Evolutionary conservation across 495 filamentous ascomycete genomes (phyloP), one percentile per base, ranked within the genome.

Genomic region (Chaetomium fimeti): DNA sequence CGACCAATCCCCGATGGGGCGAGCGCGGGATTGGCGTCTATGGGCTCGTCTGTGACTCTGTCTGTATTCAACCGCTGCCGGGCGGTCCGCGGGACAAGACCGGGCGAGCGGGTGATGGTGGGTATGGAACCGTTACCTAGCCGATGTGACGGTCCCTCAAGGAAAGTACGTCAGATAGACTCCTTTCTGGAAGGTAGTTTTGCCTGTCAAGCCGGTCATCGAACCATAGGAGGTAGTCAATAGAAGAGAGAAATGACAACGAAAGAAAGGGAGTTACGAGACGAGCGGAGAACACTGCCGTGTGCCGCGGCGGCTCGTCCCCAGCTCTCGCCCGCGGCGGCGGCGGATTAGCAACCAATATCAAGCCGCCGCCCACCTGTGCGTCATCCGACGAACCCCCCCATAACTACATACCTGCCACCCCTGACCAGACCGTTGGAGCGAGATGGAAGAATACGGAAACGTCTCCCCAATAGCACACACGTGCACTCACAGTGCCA

Each of bases 1-100:
- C 1, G 38, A n/a, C 55, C 38, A 42, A 57, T 43, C 5, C 15
- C 27, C 20, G n/a, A 25, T 15, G 55, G 20, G 55, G 28, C 22
- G 36, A 43, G 55, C 38, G 55, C 55, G 55, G 55, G 55, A 57
- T 9, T 25, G 36, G 55, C 55, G 55, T 42, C 24, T 57, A 57
- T 25, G 32, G 32, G 49, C 38, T 43, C 40, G 9, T 24, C 8
- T 18, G 20, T 24, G 12, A n/a, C 22, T 42, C 32, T 36, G 32
- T 36, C 7, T 42, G 32, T 36, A 57, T 57, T 57, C 55, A 57
- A 24, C 55, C 55, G 55, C 55, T n/a, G 54, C 22, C 36, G 29
- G 38, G 55, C 20, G 5, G 36, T 27, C 15, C 24, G 22, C 12
- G 48, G 48, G 48, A 52, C 48, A 27, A 52, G 48, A 11, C 48